phyloP scores from a whole-genome alignment of 768 basidiomycete genomes.

The Mycena albidolilacea region DNA sequence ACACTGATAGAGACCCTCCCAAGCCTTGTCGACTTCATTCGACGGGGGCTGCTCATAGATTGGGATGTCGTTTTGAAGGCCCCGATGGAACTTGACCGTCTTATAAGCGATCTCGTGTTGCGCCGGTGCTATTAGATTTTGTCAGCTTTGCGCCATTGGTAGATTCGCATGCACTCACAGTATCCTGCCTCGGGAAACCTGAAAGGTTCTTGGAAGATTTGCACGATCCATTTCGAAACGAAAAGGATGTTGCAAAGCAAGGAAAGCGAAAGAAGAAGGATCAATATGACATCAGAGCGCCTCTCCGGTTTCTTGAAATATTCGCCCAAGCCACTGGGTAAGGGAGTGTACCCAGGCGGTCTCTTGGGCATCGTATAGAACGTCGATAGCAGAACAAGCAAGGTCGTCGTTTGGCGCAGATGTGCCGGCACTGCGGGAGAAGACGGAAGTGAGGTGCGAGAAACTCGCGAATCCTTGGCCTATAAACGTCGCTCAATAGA shows the following conservation, averaged over 20 bases:
- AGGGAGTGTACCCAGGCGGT: background rate
- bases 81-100: conserved; percentile 37
- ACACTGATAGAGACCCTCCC: conserved; percentile 39
- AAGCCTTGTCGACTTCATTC: conserved; percentile 37
- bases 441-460: background rate
- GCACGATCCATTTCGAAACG: background rate
- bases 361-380: background rate
- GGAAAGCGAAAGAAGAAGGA: conserved; percentile 5
- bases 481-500: background rate
- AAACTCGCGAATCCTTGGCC: background rate
- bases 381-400: background rate
- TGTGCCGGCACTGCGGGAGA: conserved; percentile 8
- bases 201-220: background rate
- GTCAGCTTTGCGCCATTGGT: background rate
- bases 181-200: conserved; percentile 22
- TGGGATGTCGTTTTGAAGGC: conserved; percentile 33
- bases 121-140: conserved; percentile 33
- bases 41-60: conserved; percentile 38
- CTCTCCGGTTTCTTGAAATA: background rate
- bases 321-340: background rate
- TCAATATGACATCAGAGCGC: background rate
- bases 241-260: conserved; percentile 14
- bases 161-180: background rate
- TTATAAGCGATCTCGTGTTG: conserved; percentile 31
- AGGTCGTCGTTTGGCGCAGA: background rate